Evolutionary conservation across 2,329 filamentous ascomycete species (phyloP), one percentile per base, ranked within the genome.

Genomic region (Rosellinia necatrix): DNA sequence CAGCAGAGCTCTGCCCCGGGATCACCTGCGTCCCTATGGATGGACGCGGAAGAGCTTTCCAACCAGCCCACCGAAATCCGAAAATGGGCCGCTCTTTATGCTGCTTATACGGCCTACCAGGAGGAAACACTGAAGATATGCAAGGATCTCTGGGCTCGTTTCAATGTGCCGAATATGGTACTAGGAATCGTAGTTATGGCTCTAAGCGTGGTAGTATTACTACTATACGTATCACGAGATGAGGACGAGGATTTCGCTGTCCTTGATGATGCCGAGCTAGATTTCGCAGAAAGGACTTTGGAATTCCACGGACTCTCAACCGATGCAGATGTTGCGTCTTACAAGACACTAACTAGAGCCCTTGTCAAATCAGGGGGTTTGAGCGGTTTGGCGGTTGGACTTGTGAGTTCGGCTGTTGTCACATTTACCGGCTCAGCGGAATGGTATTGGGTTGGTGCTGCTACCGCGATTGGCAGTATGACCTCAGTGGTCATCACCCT

Each of bases 121-220:
- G 78, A 79, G 25, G 85, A 90, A 68, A 96, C 89, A 0, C 78
- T 99, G 40, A 79, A 79, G 24, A 81, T 93, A 10, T 97, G 91
- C 76, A 90, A 92, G 70, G 82, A 81, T 34, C 77, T 97, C 13
- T 99, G 94, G 94, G 92, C 94, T 19, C 85, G 90, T 30, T 99
- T 99, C 65, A 91, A 99, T 71, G 79, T 96, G 17, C 81, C 85
- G 2, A 90, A 88, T 70, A 99, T 99, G 92, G 68, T 88, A 12
- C 80, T 89, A 60, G 94, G 94, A 42, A 85, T 97, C 32, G 70
- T 73, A 0, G 82, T 96, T 49, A 83, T 96, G 59, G 79, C 84
- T 3, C 75, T 83, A 21, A 86, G 89, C 3, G 81, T 97, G 19
- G 63, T 86, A 2, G 74, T 89, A 4, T 77, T 97, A 48, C 76